These are phyloP conservation scores for Monosporozyma aquatica DNA, from an alignment of 805 yeast species.

Conservation along the genomic window DNA sequence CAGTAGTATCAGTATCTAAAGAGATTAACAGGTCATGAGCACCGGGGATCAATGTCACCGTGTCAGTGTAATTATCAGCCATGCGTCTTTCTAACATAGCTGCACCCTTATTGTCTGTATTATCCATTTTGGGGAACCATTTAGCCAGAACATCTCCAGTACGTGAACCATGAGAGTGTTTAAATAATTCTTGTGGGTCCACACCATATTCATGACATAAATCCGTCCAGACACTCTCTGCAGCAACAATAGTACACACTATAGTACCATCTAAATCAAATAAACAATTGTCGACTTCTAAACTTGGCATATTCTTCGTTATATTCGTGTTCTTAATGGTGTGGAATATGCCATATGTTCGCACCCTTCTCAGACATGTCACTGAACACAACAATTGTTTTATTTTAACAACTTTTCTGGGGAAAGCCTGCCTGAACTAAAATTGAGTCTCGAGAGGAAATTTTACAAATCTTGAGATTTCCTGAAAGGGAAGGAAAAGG, in stretches of 20 bases:
- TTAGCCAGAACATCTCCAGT: constrained; percentile 58
- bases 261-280: constrained; percentile 84
- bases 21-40: constrained; percentile 47
- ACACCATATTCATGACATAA: constrained; percentile 48
- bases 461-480: too few relatives aligned
- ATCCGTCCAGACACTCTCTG: constrained; percentile 64
- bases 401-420: too few relatives aligned
- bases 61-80: constrained; percentile 54
- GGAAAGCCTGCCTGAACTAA: too few relatives aligned
- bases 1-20: constrained; percentile 33
- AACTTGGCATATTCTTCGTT: too few relatives aligned
- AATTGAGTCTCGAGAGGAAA: too few relatives aligned
- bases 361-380: too few relatives aligned
- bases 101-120: constrained; percentile 40
- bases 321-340: background rate
- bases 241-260: constrained; percentile 66
- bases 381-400: too few relatives aligned
- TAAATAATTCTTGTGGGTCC: constrained; percentile 53
- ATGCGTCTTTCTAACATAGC: constrained; percentile 54
- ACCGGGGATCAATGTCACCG: constrained; percentile 63
- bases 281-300: constrained; percentile 27
- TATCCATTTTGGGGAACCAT: constrained; percentile 61
- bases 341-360: background rate
- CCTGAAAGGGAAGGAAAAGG: too few relatives aligned
- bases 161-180: constrained; percentile 67